Evolutionary conservation across 495 filamentous ascomycete genomes (phyloP).

Genomic region (Aspergillus homomorphus): DNA sequence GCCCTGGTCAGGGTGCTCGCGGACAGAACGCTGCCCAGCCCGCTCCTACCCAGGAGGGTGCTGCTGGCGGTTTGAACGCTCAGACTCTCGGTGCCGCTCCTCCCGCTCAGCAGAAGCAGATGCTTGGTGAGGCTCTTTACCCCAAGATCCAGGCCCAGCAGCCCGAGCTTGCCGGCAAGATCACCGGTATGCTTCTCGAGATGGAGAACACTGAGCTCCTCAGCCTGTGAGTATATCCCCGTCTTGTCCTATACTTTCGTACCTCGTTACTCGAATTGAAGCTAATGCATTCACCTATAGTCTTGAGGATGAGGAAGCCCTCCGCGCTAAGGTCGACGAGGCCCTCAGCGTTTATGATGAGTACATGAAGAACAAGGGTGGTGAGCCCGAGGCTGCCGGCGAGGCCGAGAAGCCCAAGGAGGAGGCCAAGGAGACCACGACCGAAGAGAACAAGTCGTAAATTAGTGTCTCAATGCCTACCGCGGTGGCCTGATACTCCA

Average conservation of each 20-base stretch:
- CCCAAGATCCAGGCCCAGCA: conserved; percentile 94
- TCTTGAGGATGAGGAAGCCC: conserved; percentile 82
- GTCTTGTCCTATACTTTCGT: neutral
- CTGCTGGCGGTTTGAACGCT: conserved; percentile 34
- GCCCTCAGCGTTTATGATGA: conserved; percentile 96
- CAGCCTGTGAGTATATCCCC: conserved; percentile 75
- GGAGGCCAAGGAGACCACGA: conserved; percentile 39
- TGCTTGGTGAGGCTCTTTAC: conserved; percentile 94
- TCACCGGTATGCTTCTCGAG: conserved; percentile 98
- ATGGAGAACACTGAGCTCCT: conserved; percentile 96
- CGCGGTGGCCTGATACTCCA: neutral
- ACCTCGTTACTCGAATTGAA: conserved; percentile 15
- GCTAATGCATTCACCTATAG: conserved; percentile 46
- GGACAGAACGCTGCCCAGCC: conserved; percentile 38
- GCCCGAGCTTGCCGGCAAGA: conserved; percentile 95
- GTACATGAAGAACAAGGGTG: conserved; percentile 79
- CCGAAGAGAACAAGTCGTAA: conserved; percentile 51
- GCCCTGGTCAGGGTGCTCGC: conserved; percentile 41
- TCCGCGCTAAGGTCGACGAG: conserved; percentile 93
- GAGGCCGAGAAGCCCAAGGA: conserved; percentile 44
- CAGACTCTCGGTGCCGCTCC: conserved; percentile 53
- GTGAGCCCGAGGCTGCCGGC: conserved; percentile 34
- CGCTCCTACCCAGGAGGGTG: conserved; percentile 31
- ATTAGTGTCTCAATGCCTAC: conserved; percentile 20
- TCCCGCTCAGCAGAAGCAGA: conserved; percentile 86